phyloP scores from a whole-genome alignment of 306 rosid genomes.

The Adenanthera pavonina region DNA sequence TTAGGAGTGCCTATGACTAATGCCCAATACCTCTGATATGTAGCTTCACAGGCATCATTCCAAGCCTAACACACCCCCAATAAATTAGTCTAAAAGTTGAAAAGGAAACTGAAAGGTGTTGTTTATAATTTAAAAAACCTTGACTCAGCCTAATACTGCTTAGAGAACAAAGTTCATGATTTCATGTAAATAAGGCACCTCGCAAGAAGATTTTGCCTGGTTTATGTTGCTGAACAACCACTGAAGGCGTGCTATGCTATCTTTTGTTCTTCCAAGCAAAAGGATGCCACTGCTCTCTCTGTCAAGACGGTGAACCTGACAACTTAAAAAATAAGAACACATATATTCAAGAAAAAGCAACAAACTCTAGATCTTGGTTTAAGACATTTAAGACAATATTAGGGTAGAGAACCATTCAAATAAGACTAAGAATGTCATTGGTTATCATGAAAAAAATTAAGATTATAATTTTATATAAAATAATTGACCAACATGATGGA shows the following conservation, averaged over 20 bases:
- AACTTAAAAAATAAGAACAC: constrained; percentile 4
- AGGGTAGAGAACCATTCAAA: constrained; percentile 17
- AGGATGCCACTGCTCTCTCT: constrained; percentile 87
- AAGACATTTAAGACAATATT: constrained; percentile 7
- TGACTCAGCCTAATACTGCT: background rate
- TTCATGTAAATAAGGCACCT: constrained; percentile 53
- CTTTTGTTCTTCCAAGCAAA: constrained; percentile 84
- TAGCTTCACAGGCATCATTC: constrained; percentile 78
- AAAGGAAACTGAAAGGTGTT: constrained; percentile 7
- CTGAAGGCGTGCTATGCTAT: constrained; percentile 73
- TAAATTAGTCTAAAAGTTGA: constrained; percentile 19
- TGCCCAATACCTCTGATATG: constrained; percentile 90
- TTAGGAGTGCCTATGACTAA: constrained; percentile 85
- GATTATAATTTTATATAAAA: background rate
- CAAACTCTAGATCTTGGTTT: constrained; percentile 15
- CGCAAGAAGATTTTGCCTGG: constrained; percentile 58
- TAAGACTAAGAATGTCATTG: background rate
- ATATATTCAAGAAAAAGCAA: constrained; percentile 19
- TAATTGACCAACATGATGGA: constrained; percentile 10
- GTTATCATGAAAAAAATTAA: constrained; percentile 18
- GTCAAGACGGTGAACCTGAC: constrained; percentile 94
- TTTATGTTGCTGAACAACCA: constrained; percentile 69
- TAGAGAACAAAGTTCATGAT: constrained; percentile 17
- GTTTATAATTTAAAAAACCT: background rate
- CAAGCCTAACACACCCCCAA: constrained; percentile 60